Percentiles rank a stretch among this genome's conserved stretches.
phyloP scores from a whole-genome alignment of 768 basidiomycete genomes.

The Leucosporidium creatinivorum region DNA sequence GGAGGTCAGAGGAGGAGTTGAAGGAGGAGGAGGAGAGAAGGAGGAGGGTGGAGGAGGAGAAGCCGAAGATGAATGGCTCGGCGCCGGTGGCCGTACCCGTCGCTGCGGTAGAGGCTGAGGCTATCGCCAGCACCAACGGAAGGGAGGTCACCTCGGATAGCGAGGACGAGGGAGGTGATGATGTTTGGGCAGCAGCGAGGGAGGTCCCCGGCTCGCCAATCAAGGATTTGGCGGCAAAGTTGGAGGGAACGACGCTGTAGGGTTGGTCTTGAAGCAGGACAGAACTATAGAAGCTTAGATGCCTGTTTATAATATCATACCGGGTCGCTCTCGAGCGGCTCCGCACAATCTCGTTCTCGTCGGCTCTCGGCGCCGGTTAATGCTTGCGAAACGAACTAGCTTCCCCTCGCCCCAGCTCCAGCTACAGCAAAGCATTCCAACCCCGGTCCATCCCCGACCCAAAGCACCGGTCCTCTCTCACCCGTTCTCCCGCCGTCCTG shows the following conservation, averaged over 20 bases:
- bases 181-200: conserved; percentile 5
- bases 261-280: background rate
- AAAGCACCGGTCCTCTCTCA: too few relatives aligned
- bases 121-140: too few relatives aligned
- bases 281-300: too few relatives aligned
- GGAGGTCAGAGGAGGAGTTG: background rate
- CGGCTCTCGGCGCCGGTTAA: too few relatives aligned
- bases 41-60: background rate
- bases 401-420: too few relatives aligned
- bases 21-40: background rate
- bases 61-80: background rate
- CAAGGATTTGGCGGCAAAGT: conserved; percentile 16
- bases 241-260: conserved; percentile 16
- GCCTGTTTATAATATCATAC: too few relatives aligned
- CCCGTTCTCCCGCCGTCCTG: too few relatives aligned
- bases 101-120: background rate
- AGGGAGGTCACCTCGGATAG: background rate
- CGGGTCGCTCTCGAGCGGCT: too few relatives aligned
- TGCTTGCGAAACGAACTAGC: too few relatives aligned
- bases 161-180: background rate
- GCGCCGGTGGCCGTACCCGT: background rate
- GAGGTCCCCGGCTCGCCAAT: conserved; percentile 15
- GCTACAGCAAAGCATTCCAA: too few relatives aligned
- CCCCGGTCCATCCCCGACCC: too few relatives aligned
- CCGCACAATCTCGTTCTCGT: too few relatives aligned